Evolutionary conservation across 352 stramenopile genomes (phyloP), one percentile per base, ranked within the genome.

Genomic region (Phytophthora citrophthora): DNA sequence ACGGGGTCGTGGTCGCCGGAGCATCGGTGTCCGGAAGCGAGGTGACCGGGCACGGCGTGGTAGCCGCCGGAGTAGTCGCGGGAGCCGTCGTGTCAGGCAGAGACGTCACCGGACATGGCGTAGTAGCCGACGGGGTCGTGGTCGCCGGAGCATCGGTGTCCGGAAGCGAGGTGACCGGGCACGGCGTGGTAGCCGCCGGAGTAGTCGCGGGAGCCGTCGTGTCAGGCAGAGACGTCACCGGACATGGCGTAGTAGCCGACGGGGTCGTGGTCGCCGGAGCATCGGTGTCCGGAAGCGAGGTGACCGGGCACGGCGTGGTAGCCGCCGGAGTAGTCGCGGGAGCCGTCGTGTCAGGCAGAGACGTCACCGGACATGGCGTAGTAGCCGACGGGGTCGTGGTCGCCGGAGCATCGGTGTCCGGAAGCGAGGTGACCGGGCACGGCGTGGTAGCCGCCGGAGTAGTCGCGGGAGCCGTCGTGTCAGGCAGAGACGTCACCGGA

Each of bases 121-220:
- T 32, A 32, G 29, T 32, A 32, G 29, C 29, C 29, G 29, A 32
- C 20, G 54, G 54, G 12, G 54, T 20, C 5, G 13, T 24, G 16
- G 26, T 7, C 26, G 26, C 26, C 26, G 26, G 26, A 29, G 26
- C 26, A 29, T 4, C 6, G 3, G 54, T 62, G 29, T 62, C 54
- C 3, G 55, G 55, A 2, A 63, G 16, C 29, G 55, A 63, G 4
- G 55, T 63, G 1, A 63, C 55, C 1, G 55, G 55, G 36, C 55
- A 63, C 2, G 29, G 29, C 2, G 44, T 34, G 0, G 44, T 51
- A 0, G 53, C 39, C 0, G 53, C 11, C 2, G 53, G 53, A 0
- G 41, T 36, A 0, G 20, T 38, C 2, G 41, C 39, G 1, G 34
- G 34, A 8, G 34, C 10, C 0, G 34, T 41, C 34, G 34, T 16